Evolutionary conservation across 305 asterid genomes (phyloP).

Genomic region (Withania somnifera): DNA sequence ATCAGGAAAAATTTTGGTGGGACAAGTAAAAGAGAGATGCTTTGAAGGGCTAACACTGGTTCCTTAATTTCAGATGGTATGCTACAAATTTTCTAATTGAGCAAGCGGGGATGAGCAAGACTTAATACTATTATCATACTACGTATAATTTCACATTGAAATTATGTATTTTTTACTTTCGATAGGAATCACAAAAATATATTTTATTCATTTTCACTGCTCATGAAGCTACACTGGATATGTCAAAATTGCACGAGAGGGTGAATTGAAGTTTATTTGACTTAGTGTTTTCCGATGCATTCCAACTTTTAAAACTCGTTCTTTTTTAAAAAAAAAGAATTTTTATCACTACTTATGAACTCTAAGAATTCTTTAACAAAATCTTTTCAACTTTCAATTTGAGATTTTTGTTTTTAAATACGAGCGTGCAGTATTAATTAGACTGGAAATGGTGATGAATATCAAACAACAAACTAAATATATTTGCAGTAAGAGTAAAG

Average conservation of each 20-base stretch:
- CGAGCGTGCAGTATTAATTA: background rate
- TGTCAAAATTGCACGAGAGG: background rate
- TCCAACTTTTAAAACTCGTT: background rate
- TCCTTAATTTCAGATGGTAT: background rate
- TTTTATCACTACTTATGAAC: background rate
- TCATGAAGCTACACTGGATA: background rate
- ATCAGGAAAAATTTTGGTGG: background rate
- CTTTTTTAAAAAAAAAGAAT: background rate
- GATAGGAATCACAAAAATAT: background rate
- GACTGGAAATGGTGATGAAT: background rate
- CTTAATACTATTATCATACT: background rate
- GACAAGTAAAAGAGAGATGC: background rate
- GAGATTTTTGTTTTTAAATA: background rate
- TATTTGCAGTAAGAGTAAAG: too few relatives aligned
- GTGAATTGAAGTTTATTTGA: background rate
- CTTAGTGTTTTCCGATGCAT: too few relatives aligned
- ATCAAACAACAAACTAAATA: background rate
- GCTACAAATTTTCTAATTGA: background rate
- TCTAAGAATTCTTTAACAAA: background rate
- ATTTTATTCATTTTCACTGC: background rate
- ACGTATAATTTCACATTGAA: background rate
- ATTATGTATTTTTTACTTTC: background rate
- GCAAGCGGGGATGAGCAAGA: background rate
- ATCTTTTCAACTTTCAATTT: background rate
- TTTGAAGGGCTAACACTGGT: background rate